Base-by-base conservation (phyloP, 179 eudicot genomes). In the Heliamphora pulchella region DNA sequence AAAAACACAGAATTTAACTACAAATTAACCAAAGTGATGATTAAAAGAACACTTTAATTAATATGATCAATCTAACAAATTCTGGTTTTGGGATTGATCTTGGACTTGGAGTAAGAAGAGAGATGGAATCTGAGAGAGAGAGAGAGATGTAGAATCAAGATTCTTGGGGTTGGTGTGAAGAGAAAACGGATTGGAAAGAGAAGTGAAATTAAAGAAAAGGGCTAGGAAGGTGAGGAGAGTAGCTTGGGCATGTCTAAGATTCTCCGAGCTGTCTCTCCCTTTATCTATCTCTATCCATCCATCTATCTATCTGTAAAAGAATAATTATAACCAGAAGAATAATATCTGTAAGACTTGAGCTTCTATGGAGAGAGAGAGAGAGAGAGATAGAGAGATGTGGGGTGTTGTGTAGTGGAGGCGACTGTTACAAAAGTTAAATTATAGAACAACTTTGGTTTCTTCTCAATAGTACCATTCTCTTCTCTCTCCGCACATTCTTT, bases 161-260 rank as follows among this genome's bases (percentile, higher is more conserved):
- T 72, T 62, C 71, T 87, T 31, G 31, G 31, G 31, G 31, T 31
- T 31, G 31, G 31, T 31, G 31, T 31, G 31, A 31, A 31, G 31
- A 31, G 31, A 31, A 31, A 31, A 31, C 31, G 31, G 31, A 31
- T 31, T 31, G 31, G 31, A 31, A 31, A 31, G 31, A 31, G 31
- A 31, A 31, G 31, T 31, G 0, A 31, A 31, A 57, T 47, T 39
- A 78, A 76, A 74, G 77, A 80, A 80, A 84, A 81, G 81, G 80
- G 82, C 78, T 81, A 79, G 84, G 91, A 89, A 87, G 87, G 62
- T 80, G 85, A 62, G 65, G 79, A 87, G 41, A 71, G 31, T 31
- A 47, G 76, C 83, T 31, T 31, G 88, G 83, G 87, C 87, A 86
- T 86, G 82, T 81, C 87, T 83, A 77, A 71, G 80, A 84, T 48